Percentiles rank a stretch among this genome's conserved stretches.
Conservation (phyloP, 495 filamentous ascomycete genomes). For the Poronia punctata region DNA sequence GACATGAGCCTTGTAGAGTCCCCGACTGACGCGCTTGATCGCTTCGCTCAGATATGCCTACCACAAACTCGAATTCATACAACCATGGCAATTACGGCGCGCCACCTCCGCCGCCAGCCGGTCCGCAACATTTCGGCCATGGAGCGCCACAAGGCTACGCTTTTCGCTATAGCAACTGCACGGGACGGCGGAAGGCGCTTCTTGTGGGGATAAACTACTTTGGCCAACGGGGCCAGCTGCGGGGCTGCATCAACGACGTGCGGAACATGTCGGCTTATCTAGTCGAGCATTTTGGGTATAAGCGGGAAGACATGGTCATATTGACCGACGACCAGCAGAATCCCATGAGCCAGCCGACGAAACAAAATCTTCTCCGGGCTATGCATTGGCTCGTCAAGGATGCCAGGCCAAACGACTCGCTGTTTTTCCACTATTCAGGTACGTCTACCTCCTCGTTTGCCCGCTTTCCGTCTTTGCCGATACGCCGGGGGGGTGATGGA, state of each 20-base stretch:
- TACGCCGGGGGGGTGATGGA: too few relatives aligned
- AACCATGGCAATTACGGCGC: slow-evolving; percentile 44
- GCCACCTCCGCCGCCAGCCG: slow-evolving; percentile 53
- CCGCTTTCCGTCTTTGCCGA: too few relatives aligned
- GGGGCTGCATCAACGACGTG: slow-evolving; percentile 97
- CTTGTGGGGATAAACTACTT: slow-evolving; percentile 99
- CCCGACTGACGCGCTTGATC: neutral
- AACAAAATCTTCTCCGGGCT: slow-evolving; percentile 88
- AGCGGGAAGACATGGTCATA: slow-evolving; percentile 95
- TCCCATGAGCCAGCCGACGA: slow-evolving; percentile 93
- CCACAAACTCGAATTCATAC: slow-evolving; percentile 45
- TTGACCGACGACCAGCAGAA: slow-evolving; percentile 97
- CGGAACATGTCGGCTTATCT: slow-evolving; percentile 95
- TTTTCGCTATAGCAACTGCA: slow-evolving; percentile 90
- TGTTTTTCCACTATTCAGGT: slow-evolving; percentile 99
- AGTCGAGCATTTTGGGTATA: slow-evolving; percentile 85
- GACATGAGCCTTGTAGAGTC: neutral
- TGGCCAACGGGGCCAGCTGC: slow-evolving; percentile 79
- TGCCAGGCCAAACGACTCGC: slow-evolving; percentile 84
- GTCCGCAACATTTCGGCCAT: slow-evolving; percentile 61
- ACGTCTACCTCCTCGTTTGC: slow-evolving; percentile 28
- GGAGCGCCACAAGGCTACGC: slow-evolving; percentile 73
- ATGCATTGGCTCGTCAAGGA: slow-evolving; percentile 99
- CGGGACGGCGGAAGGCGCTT: slow-evolving; percentile 83
- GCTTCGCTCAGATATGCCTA: slow-evolving; percentile 30